Base-by-base conservation (phyloP, 768 basidiomycete species). In the Rhodotorula graminis region DNA sequence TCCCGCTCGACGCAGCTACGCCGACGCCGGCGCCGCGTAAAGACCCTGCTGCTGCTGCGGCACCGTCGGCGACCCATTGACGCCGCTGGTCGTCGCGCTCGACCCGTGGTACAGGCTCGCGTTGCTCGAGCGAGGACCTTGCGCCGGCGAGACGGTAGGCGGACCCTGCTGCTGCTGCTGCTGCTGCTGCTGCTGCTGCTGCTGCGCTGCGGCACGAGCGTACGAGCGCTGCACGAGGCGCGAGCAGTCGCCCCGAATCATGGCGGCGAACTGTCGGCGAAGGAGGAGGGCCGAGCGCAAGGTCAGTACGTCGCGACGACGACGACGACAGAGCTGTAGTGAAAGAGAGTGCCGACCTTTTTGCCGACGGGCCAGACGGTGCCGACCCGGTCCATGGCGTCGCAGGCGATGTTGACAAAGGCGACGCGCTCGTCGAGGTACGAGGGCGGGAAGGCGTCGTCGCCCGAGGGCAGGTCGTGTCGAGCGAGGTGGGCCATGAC, bases 391-490 rank as follows among this genome's bases (percentile, higher is more conserved):
- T 70, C 63, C 69, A 74, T 70, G 44, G 73, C 73, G 19, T 74
- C 65, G 67, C 73, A 74, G 25, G 70, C 42, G 1, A 63, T 50
- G 23, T 71, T 69, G 55, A 68, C 69, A 27, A 70, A 64, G 0
- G 59, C 61, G 52, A 74, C 58, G 3, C 73, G 56, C 33, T 64
- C 49, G 8, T 71, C 64, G 46, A 66, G 68, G 33, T 69, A 63
- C 9, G 61, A 47, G 0, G 67, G 67, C 10, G 70, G 70, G 61
- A 75, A 75, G 2, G 65, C 70, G 64, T 75, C 74, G 74, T 75
- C 74, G 27, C 74, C 74, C 14, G 46, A 53, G 15, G 56, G 67
- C 18, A 71, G 7, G 40, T 65, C 64, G 19, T 46, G 53, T 19
- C 58, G 58, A 18, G 60, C 59, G 14, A 53, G 16, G 31, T 53